Base-by-base conservation (phyloP, 139 green algal genomes). In the Coelastrella sp. region DNA sequence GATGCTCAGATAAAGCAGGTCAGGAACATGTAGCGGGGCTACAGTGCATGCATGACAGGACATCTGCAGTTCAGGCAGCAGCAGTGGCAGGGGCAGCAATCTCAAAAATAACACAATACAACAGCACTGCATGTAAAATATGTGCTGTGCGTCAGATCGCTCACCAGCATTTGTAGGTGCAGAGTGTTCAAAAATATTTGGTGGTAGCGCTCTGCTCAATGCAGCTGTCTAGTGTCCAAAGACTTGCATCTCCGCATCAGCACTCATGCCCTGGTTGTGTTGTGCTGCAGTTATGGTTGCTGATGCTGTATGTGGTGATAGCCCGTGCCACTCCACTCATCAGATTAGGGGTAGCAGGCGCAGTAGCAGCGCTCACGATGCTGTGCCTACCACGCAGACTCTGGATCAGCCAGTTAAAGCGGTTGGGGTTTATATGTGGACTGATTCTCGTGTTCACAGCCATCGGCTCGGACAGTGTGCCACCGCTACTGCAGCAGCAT, bases 251-350 rank as follows among this genome's bases (percentile, higher is more conserved):
- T 57, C 45, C 1, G 45, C 45, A 57, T n/a, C 57, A 66, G 27
- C 21, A 19, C 38, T 78, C 13, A 41, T 50, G 38, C 19, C 59
- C 40, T 75, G 77, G 25, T 60, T n/a, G 25, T 41, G n/a, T n/a
- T n/a, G n/a, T n/a, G n/a, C 6, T 76, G 45, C 84, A 95, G 92
- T 57, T 94, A 48, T 97, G 94, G 94, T 88, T 97, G 71, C 45
- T 96, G 8, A 80, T 88, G 3, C 41, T 96, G 34, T 91, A 96
- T 71, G n/a, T 96, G 25, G 77, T 94, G 27, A 90, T 94, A 23
- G 89, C 93, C 40, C 87, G 91, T 35, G 86, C 89, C 8, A 86
- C 85, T 0, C 76, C 88, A 4, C n/a, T 53, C 1, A 40, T 91
- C 41, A 79, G 91, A 32, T 35, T 93, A 5, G 84, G 68, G 50